Conservation (phyloP, 2,329 filamentous ascomycete species). For the Metarhizium robertsii region DNA sequence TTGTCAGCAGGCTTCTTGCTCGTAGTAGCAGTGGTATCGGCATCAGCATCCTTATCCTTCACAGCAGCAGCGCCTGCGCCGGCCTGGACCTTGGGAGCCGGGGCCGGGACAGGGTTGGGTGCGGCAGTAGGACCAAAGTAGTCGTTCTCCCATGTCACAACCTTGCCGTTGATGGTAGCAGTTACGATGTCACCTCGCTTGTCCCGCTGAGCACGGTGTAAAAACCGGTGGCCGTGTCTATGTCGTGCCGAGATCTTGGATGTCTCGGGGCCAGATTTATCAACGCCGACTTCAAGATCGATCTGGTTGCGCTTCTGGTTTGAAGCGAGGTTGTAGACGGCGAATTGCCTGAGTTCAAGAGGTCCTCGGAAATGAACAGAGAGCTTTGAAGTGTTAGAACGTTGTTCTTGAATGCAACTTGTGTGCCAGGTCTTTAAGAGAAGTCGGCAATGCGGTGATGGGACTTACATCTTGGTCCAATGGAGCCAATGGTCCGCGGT, state of each 20-base stretch:
- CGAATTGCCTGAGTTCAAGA: constrained; percentile 55
- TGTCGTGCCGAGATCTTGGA: constrained; percentile 15
- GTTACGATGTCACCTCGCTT: constrained; percentile 44
- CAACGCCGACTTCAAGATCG: background rate
- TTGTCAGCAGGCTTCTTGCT: background rate
- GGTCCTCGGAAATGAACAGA: constrained; percentile 67
- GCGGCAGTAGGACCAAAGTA: constrained; percentile 30
- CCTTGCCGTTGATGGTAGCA: constrained; percentile 48
- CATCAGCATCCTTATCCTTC: background rate
- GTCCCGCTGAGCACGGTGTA: constrained; percentile 29
- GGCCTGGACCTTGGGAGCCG: constrained; percentile 9
- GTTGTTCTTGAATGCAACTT: too few relatives aligned
- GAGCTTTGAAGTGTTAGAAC: constrained; percentile 37
- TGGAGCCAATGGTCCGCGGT: constrained; percentile 54
- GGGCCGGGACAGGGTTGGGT: constrained; percentile 9
- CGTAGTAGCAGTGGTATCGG: background rate
- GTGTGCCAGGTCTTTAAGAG: background rate
- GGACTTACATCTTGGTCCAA: constrained; percentile 59
- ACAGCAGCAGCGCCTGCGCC: constrained; percentile 8
- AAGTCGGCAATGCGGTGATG: background rate
- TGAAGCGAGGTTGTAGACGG: constrained; percentile 52
- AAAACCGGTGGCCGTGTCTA: constrained; percentile 37
- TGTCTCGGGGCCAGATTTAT: too few relatives aligned
- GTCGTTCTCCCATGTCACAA: constrained; percentile 50
- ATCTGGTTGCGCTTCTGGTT: constrained; percentile 18